Evolutionary conservation across 1,284 basidiomycete species (phyloP), one percentile per base, ranked within the genome.

Genomic region (Phenoliferia sp.): DNA sequence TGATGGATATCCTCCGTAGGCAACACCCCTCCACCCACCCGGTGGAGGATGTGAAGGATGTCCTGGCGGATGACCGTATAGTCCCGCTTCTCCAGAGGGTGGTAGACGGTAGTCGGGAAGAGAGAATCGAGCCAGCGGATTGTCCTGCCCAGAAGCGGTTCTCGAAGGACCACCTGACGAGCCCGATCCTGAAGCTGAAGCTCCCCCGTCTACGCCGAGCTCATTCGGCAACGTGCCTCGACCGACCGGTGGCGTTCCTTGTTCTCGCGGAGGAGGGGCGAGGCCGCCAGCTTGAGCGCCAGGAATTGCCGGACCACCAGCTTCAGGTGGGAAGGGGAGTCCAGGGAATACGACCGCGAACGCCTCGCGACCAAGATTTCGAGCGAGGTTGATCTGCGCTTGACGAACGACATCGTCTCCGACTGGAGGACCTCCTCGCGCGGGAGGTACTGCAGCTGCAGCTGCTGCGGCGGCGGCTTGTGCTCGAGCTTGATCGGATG

Each of bases 381-480:
- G 65, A 17, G 72, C 72, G 63, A 73, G 36, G 62, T 73, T 73
- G 67, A 71, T 36, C n/a, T 69, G 69, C 7, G 72, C 69, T 17
- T 71, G 66, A 1, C 65, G 67, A 16, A 71, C 34, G 2, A 61
- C 62, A 1, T 67, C 65, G 1, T 61, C n/a, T 22, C 34, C 44
- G 39, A 3, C 31, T 56, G 55, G 36, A 1, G 62, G 28, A 10
- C 12, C n/a, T 16, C 32, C 31, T 29, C 61, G 52, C 3, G 32
- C 36, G 48, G 34, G 26, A 29, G 17, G 48, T 59, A 33, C 9
- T 32, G 33, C 56, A 12, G 29, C 57, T 52, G 26, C 61, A 32
- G 15, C 59, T n/a, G 19, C 59, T 1, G 44, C 56, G 39, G 31
- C 35, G 6, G 44, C 59, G 5, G 54, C 52, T 35, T 15, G 33